Evolutionary conservation across 148 eudicot species (phyloP).

Genomic region (Nepenthes mirabilis): DNA sequence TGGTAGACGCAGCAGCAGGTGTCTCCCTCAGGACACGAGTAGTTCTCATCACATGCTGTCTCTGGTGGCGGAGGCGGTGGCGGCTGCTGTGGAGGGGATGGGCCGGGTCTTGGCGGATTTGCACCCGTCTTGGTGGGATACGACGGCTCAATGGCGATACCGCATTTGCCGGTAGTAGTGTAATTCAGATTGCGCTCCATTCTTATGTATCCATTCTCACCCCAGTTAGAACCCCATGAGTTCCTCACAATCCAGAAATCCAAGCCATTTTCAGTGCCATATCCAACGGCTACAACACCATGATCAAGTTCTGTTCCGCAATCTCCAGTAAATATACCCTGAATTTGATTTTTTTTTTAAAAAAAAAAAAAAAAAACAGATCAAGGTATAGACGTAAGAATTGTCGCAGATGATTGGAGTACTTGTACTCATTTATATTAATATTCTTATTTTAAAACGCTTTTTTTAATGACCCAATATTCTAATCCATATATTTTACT

Average conservation of each 20-base stretch:
- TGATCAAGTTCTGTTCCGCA: constrained; percentile 22
- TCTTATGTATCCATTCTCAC: constrained; percentile 22
- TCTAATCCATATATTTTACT: not conserved
- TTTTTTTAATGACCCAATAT: not conserved
- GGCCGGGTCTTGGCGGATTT: constrained; percentile 19
- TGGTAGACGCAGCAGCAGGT: constrained; percentile 22
- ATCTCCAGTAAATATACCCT: constrained; percentile 15
- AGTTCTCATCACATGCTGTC: constrained; percentile 11
- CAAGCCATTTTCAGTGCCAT: constrained; percentile 16
- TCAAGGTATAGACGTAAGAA: too few relatives aligned
- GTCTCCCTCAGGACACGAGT: constrained; percentile 9
- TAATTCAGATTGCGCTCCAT: constrained; percentile 10
- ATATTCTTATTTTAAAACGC: not conserved
- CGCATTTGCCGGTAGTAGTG: constrained; percentile 16
- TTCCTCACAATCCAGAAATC: constrained; percentile 25
- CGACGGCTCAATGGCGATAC: constrained; percentile 20
- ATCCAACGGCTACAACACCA: constrained; percentile 21
- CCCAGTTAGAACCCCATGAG: constrained; percentile 27
- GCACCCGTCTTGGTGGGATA: constrained; percentile 12
- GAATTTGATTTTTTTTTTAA: not conserved
- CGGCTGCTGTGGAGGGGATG: constrained; percentile 13
- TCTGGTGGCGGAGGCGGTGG: constrained; percentile 8
- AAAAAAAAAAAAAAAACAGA: too few relatives aligned
- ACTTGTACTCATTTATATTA: not conserved
- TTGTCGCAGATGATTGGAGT: not conserved